Conservation (phyloP, 345 rosid species). For the Clausena lansium region DNA sequence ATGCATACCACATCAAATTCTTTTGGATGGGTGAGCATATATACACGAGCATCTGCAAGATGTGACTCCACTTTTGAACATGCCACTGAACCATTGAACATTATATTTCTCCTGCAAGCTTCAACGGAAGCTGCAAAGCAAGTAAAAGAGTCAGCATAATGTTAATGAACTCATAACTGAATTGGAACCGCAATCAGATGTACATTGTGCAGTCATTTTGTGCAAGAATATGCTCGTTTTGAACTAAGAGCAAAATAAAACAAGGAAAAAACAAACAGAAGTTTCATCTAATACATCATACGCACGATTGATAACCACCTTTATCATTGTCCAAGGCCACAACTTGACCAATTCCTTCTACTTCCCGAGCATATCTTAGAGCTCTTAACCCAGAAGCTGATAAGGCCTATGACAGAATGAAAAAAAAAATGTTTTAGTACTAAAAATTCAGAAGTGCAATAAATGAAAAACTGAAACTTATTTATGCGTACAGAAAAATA, state of each 20-base stretch:
- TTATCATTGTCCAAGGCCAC: constrained; percentile 95
- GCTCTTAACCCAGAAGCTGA: constrained; percentile 98
- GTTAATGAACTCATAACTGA: not conserved
- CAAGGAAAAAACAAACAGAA: not conserved
- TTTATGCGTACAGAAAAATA: constrained; percentile 11
- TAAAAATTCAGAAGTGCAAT: not conserved
- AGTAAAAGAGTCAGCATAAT: not conserved
- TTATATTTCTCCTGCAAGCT: constrained; percentile 88
- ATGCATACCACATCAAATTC: constrained; percentile 87
- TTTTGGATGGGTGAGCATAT: constrained; percentile 92
- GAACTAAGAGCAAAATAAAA: not conserved
- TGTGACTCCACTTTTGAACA: constrained; percentile 87
- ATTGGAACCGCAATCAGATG: not conserved
- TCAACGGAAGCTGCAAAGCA: constrained; percentile 71
- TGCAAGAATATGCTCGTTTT: not conserved
- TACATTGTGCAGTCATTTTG: not conserved
- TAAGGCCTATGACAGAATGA: constrained; percentile 56
- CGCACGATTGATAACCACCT: constrained; percentile 38
- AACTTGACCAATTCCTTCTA: constrained; percentile 90
- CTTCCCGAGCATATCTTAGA: constrained; percentile 88
- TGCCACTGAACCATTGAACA: constrained; percentile 88
- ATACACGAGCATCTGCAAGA: constrained; percentile 93
- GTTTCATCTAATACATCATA: not conserved
- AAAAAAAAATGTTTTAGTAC: constrained; percentile 11
- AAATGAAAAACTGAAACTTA: not conserved